Conservation (phyloP, 2,329 filamentous ascomycete genomes). For the Cordyceps tenuipes region DNA sequence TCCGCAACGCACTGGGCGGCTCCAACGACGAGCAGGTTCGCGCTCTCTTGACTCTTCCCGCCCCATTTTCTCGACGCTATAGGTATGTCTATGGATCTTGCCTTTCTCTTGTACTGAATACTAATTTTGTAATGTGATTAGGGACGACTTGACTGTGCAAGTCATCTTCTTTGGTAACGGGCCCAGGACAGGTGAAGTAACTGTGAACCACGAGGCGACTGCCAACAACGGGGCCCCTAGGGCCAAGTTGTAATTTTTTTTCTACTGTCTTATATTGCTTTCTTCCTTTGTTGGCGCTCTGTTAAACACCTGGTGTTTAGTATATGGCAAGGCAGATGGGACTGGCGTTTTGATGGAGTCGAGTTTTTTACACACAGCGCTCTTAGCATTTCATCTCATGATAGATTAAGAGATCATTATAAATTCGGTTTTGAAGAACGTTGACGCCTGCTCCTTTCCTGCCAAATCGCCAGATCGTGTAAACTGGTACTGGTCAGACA, state of each 20-base stretch:
- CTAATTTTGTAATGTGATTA: conserved; percentile 25
- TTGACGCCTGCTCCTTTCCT: background rate
- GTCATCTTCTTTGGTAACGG: conserved; percentile 96
- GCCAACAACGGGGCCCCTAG: conserved; percentile 37
- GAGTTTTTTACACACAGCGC: background rate
- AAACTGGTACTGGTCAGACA: background rate
- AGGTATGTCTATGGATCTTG: conserved; percentile 42
- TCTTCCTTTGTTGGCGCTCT: background rate
- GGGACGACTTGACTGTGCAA: conserved; percentile 92
- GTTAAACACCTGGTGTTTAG: background rate
- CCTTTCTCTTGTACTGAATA: too few relatives aligned
- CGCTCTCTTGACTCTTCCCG: conserved; percentile 81
- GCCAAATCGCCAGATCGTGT: too few relatives aligned
- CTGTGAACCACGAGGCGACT: conserved; percentile 80
- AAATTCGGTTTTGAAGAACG: background rate
- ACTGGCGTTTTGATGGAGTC: background rate
- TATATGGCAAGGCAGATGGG: background rate
- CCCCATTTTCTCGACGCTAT: conserved; percentile 85
- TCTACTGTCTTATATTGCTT: background rate
- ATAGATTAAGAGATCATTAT: background rate
- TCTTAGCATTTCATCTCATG: background rate
- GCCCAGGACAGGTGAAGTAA: conserved; percentile 66
- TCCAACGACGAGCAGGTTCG: conserved; percentile 91
- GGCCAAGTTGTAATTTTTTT: conserved; percentile 33
- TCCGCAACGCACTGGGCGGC: conserved; percentile 89